Evolutionary conservation across 768 basidiomycete species (phyloP).

Genomic region (Tulasnella sp.): DNA sequence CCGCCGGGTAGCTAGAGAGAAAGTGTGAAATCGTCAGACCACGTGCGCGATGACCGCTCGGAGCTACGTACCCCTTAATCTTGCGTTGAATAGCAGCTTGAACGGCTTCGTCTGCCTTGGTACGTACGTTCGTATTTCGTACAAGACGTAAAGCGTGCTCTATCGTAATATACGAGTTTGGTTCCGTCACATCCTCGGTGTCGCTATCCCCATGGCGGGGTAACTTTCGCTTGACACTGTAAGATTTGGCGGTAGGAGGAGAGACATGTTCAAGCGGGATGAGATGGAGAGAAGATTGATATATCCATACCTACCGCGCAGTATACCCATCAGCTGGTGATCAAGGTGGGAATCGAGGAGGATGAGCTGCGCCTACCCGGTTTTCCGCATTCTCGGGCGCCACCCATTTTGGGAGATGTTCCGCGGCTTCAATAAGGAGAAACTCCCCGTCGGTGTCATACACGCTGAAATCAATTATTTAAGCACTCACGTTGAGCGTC

Average conservation of each 20-base stretch:
- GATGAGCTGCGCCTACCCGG: conserved; percentile 49
- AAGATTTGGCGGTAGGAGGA: conserved; percentile 35
- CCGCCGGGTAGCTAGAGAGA: conserved; percentile 51
- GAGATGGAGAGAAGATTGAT: conserved; percentile 70
- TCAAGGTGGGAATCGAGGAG: conserved; percentile 14
- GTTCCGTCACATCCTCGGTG: conserved; percentile 35
- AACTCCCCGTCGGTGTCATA: conserved; percentile 94
- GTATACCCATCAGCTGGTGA: conserved; percentile 7
- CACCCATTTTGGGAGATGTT: conserved; percentile 79
- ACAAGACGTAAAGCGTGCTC: conserved; percentile 55
- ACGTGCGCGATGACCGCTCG: not conserved
- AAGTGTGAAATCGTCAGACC: not conserved
- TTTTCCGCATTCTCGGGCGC: conserved; percentile 84
- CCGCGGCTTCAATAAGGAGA: conserved; percentile 90
- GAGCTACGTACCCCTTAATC: conserved; percentile 43
- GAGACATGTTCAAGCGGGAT: conserved; percentile 72
- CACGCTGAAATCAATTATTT: conserved; percentile 33
- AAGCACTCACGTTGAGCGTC: not conserved
- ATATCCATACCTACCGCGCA: conserved; percentile 72
- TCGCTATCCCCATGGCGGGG: conserved; percentile 36
- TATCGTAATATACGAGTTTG: conserved; percentile 40
- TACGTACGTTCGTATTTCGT: conserved; percentile 40
- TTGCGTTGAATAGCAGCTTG: conserved; percentile 58
- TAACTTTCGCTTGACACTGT: conserved; percentile 36
- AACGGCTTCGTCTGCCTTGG: conserved; percentile 46